phyloP scores from a whole-genome alignment of 2,329 filamentous ascomycete species.

The Fonsecaea pugnacius region DNA sequence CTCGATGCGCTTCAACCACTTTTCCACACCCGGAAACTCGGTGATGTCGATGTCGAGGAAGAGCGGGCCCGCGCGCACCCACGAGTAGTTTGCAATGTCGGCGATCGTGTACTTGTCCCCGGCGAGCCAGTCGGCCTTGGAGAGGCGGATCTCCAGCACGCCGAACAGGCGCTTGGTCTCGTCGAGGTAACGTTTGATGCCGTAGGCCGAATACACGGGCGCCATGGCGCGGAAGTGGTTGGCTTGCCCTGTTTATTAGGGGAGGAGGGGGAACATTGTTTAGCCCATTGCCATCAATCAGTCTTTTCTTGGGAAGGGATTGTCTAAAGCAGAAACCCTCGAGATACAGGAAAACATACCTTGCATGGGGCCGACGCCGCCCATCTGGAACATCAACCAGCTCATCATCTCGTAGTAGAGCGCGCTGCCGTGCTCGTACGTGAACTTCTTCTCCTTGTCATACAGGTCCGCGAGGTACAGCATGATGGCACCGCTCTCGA shows the following conservation, averaged over 20 bases:
- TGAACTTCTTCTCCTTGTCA: slow-evolving; percentile 49
- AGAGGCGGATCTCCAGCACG: slow-evolving; percentile 51
- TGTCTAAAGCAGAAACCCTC: no score
- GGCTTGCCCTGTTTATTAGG: slow-evolving; percentile 46
- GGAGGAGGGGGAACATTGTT: background rate
- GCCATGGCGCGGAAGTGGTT: slow-evolving; percentile 55
- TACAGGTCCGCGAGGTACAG: slow-evolving; percentile 53
- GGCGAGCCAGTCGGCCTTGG: slow-evolving; percentile 50
- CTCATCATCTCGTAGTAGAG: slow-evolving; percentile 52
- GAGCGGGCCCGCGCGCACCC: slow-evolving; percentile 43
- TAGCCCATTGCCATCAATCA: background rate
- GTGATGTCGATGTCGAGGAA: slow-evolving; percentile 41
- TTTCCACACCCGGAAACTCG: slow-evolving; percentile 42
- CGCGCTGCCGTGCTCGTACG: slow-evolving; percentile 48
- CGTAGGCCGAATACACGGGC: slow-evolving; percentile 50
- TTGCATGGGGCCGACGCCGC: slow-evolving; percentile 48
- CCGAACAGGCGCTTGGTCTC: slow-evolving; percentile 55
- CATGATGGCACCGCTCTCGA: slow-evolving; percentile 54
- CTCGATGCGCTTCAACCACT: slow-evolving; percentile 41
- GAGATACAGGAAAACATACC: background rate
- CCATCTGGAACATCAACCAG: slow-evolving; percentile 55
- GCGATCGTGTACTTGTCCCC: slow-evolving; percentile 55
- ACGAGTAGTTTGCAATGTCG: slow-evolving; percentile 53
- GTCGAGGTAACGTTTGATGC: slow-evolving; percentile 53
- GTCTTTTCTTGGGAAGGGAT: no score